Percentiles rank a stretch among this genome's conserved stretches.
These are phyloP conservation scores for Lentinula detonsa DNA, from an alignment of 768 basidiomycete genomes.

Conservation along the genomic window DNA sequence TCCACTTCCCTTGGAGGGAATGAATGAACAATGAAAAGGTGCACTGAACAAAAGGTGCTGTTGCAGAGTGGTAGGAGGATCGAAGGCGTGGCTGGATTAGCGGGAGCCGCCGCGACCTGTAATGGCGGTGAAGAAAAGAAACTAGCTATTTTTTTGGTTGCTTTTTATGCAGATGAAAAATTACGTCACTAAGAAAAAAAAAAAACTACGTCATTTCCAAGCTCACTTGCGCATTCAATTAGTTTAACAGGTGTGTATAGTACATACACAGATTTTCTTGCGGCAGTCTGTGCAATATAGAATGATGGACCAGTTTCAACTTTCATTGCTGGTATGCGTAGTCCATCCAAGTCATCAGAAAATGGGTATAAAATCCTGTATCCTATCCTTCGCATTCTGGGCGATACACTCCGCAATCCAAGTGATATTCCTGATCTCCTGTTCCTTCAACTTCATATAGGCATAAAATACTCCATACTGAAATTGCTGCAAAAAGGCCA, in stretches of 20 bases:
- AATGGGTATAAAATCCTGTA: conserved; percentile 91
- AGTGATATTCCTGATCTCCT: conserved; percentile 82
- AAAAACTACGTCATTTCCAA: too few relatives aligned
- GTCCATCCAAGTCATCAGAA: conserved; percentile 35
- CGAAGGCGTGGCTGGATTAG: neutral
- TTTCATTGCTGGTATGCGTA: neutral
- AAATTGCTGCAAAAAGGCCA: conserved; percentile 93
- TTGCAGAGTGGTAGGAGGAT: neutral
- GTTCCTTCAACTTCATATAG: conserved; percentile 89
- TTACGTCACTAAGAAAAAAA: neutral
- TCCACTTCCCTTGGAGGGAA: neutral
- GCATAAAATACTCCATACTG: conserved; percentile 90
- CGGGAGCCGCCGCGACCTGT: neutral
- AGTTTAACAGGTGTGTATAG: too few relatives aligned
- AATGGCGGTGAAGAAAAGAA: neutral
- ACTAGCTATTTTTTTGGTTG: too few relatives aligned
- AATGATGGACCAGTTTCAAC: too few relatives aligned
- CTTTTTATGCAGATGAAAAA: too few relatives aligned
- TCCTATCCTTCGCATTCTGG: conserved; percentile 92
- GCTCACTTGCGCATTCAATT: too few relatives aligned
- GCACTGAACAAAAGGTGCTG: neutral
- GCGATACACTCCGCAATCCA: conserved; percentile 99
- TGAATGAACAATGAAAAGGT: too few relatives aligned
- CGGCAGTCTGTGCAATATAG: too few relatives aligned
- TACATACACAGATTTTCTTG: too few relatives aligned